Evolutionary conservation across 2,329 filamentous ascomycete species (phyloP), one percentile per base, ranked within the genome.

Genomic region (Teratosphaeria epicoccoides): DNA sequence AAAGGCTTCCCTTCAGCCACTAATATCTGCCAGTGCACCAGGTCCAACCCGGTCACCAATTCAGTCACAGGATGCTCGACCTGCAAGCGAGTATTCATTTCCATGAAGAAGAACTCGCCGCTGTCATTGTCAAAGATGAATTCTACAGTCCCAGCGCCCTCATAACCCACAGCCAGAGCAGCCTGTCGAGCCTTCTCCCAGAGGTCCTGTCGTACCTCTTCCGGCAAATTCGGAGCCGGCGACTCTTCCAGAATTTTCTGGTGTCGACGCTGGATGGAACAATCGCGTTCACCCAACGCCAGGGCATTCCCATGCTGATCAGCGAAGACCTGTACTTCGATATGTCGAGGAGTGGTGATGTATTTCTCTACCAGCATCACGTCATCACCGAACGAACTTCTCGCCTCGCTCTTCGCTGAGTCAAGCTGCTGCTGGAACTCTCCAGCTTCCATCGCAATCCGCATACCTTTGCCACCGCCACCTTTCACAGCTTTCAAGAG

Each of bases 1-100:
- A 87, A 72, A 48, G 72, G 74, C n/a, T 79, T 79, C 17, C 84
- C 84, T 61, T 84, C 81, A 46, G 91, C 87, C 43, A 97, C 85
- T 62, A 85, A 74, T 64, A 98, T 88, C 71, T 98, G 93, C 93
- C 93, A 98, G 65, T 91, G 84, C 3, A 98, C 93, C 29, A 98
- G 72, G 63, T 90, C 86, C 47, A 87, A 77, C 0, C 80, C 83
- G 9, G 84, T 87, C 2, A 87, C 82, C 76, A 85, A 83, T 65
- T 90, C 86, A 0, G 84, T 97, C 20, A 97, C 93, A 0, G 93
- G 93, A 63, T 98, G 93, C 71, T 98, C 93, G 47, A 98, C 93
- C 70, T 98, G 93, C 20, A 98, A 74, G 49, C 93, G 79, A 0
- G 93, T 84, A 64, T 84, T 84, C 81, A 84, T 84, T 61, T 84